These are phyloP conservation scores for Dalbergia oliveri DNA, from an alignment of 306 rosid genomes.

Conservation along the genomic window DNA sequence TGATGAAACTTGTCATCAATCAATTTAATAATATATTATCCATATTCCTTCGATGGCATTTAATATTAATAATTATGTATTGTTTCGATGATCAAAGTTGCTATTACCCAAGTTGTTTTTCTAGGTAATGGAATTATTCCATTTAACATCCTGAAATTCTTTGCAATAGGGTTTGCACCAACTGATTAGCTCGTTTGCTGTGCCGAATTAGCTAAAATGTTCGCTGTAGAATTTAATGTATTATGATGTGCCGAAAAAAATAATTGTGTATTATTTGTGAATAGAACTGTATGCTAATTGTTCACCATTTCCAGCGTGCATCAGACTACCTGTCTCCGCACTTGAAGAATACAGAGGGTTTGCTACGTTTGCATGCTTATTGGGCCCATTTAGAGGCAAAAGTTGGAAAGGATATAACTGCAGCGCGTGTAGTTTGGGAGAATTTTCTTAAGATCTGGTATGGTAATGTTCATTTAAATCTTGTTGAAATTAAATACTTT, in stretches of 20 bases:
- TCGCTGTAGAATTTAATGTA: slow-evolving; percentile 15
- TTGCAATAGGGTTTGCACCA: slow-evolving; percentile 4
- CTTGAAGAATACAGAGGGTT: slow-evolving; percentile 76
- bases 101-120: slow-evolving; percentile 10
- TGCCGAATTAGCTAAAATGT: not conserved
- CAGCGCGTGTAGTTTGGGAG: slow-evolving; percentile 96
- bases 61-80: slow-evolving; percentile 10
- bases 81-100: slow-evolving; percentile 19
- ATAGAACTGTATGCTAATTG: slow-evolving; percentile 41
- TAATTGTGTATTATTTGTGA: not conserved
- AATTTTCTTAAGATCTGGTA: slow-evolving; percentile 84
- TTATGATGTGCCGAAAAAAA: not conserved
- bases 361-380: slow-evolving; percentile 77
- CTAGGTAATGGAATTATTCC: slow-evolving; percentile 14
- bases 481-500: slow-evolving; percentile 36
- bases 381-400: slow-evolving; percentile 89
- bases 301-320: slow-evolving; percentile 69
- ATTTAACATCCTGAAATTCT: slow-evolving; percentile 3
- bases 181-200: not conserved
- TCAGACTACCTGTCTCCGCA: slow-evolving; percentile 80
- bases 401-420: slow-evolving; percentile 67
- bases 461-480: slow-evolving; percentile 40
- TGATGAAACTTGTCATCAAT: not conserved
- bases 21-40: slow-evolving; percentile 2
- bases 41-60: not conserved